These are phyloP conservation scores for Choanephora cucurbitarum DNA, from an alignment of 371 early-diverging fungal species.

Conservation along the genomic window DNA sequence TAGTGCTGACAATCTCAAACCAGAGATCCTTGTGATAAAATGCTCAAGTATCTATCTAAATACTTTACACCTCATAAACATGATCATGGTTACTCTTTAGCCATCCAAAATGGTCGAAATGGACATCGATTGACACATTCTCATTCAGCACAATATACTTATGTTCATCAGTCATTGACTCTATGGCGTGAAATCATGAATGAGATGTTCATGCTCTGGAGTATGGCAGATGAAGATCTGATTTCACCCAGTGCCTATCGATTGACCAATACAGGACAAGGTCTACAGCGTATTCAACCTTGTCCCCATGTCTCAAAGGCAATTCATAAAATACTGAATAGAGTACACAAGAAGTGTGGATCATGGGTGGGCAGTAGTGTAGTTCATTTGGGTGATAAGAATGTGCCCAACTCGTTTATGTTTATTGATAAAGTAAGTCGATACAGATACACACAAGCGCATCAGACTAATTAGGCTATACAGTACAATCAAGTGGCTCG, in stretches of 20 bases:
- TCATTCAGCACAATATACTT: constrained; percentile 89
- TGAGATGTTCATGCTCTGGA: constrained; percentile 97
- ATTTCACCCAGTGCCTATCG: constrained; percentile 78
- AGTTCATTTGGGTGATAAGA: constrained; percentile 93
- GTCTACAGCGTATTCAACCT: constrained; percentile 84
- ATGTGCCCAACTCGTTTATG: constrained; percentile 91
- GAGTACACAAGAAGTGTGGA: constrained; percentile 77
- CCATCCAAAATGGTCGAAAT: constrained; percentile 79
- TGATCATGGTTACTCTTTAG: constrained; percentile 73
- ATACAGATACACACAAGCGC: no score
- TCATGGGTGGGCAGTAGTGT: constrained; percentile 96
- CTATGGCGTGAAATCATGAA: constrained; percentile 95
- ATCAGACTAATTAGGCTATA: constrained; percentile 1
- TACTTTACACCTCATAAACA: constrained; percentile 66
- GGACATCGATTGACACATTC: constrained; percentile 93
- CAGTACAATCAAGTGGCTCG: constrained; percentile 93
- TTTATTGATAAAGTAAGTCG: constrained; percentile 90
- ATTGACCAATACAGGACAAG: constrained; percentile 95
- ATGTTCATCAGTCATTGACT: constrained; percentile 90
- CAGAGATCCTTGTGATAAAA: constrained; percentile 94
- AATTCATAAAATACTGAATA: constrained; percentile 87
- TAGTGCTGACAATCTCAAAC: no score
- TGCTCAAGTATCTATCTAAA: constrained; percentile 77
- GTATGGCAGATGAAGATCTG: constrained; percentile 86
- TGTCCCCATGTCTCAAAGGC: constrained; percentile 80